Evolutionary conservation across 805 yeast species (phyloP), one percentile per base, ranked within the genome.

Genomic region (Wickerhamiella parazyma): DNA sequence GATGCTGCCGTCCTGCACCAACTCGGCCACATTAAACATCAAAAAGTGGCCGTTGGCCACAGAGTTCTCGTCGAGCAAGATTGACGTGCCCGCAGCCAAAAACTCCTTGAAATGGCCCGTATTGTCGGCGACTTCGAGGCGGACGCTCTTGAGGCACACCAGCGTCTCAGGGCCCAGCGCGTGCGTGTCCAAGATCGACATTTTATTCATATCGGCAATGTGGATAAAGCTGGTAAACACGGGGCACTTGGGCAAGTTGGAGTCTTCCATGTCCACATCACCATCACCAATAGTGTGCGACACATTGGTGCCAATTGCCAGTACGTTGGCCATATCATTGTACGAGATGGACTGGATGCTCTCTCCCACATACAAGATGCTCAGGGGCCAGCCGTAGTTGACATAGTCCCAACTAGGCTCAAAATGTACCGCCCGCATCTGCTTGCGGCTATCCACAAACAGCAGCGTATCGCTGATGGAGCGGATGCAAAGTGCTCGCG

Each of bases 1-100:
- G 46, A 70, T 72, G 0, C 80, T 86, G 0, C 89, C 89, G 55
- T 85, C 95, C 0, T 95, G 95, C 49, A 83, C 84, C 58, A 86
- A 80, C 46, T 78, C 86, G 44, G 80, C 77, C 24, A 82, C 68
- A 50, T 86, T 94, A 54, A 65, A 78, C 1, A 87, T 64, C 45
- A 75, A 74, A 61, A 84, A 80, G 1, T 78, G 67, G 0, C 98
- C 98, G 53, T 76, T 74, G 0, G 93, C 73, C 3, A 83, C 72
- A 47, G 80, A 63, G 61, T 86, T 95, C 56, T 89, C 98, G 47
- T 78, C 75, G 46, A 89, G 70, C 42, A 76, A 71, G 44, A 70
- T 67, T 0, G 91, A 80, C 2, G 87, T 73, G 1, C 96, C 97
- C n/a, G 80, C 66, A 1, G 84, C 76, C 7, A 91, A 62, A 41